phyloP scores from a whole-genome alignment of 148 eudicot species.

The Bassia scoparia region DNA sequence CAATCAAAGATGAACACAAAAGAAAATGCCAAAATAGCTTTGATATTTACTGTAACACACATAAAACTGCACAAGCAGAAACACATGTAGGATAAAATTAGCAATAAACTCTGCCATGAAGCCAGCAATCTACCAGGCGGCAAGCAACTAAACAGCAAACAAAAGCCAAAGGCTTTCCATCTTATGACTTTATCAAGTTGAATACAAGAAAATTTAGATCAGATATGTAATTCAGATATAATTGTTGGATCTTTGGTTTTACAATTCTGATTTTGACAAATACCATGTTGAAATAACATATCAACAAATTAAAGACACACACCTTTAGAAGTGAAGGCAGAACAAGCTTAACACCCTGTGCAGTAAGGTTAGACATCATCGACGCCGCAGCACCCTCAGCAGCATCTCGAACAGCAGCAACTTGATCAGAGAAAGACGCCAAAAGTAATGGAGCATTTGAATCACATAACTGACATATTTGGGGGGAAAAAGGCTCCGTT shows the following conservation, averaged over 20 bases:
- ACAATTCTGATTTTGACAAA: not conserved
- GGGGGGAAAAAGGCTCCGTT: not conserved
- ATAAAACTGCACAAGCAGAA: not conserved
- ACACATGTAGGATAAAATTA: too few relatives aligned
- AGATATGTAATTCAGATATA: not conserved
- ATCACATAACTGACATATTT: slow-evolving; percentile 65
- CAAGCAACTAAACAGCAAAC: not conserved
- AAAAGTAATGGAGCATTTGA: slow-evolving; percentile 83
- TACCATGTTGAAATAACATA: not conserved
- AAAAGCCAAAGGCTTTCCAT: not conserved
- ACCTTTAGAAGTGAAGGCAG: slow-evolving; percentile 95
- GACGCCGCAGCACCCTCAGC: slow-evolving; percentile 99
- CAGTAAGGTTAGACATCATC: slow-evolving; percentile 96
- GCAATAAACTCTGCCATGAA: not conserved
- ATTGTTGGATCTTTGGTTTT: not conserved
- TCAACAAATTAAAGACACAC: slow-evolving; percentile 9
- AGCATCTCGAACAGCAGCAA: slow-evolving; percentile 94
- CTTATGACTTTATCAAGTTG: not conserved
- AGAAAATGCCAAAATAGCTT: not conserved
- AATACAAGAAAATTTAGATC: not conserved
- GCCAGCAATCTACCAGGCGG: not conserved
- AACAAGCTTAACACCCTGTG: slow-evolving; percentile 91
- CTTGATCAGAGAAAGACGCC: slow-evolving; percentile 98
- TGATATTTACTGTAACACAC: not conserved
- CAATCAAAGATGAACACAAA: not conserved